Conservation (phyloP, 2,329 filamentous ascomycete species). For the Fusarium chuoi region DNA sequence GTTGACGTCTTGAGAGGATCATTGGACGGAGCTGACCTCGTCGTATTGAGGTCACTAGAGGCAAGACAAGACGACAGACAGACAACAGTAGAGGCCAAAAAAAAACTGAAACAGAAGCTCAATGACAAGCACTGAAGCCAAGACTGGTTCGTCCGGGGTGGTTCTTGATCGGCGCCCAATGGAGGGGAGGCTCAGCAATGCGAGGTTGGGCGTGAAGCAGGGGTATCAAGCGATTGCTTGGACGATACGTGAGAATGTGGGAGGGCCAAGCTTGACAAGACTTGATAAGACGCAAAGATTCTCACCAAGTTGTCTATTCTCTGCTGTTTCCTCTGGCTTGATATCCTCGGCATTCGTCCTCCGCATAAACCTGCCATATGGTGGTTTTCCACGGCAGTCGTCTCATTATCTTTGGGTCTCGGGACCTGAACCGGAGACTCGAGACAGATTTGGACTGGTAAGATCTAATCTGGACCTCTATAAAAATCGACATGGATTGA, state of each 20-base stretch:
- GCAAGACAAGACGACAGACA: neutral
- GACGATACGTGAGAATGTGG: constrained; percentile 20
- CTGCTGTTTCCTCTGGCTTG: neutral
- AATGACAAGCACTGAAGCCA: constrained; percentile 28
- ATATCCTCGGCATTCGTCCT: constrained; percentile 12
- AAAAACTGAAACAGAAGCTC: constrained; percentile 10
- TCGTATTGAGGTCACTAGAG: constrained; percentile 6
- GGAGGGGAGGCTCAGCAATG: constrained; percentile 28
- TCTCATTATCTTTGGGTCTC: constrained; percentile 16
- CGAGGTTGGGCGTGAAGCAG: constrained; percentile 36
- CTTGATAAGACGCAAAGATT: constrained; percentile 13
- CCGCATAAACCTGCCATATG: constrained; percentile 23
- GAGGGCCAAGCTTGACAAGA: constrained; percentile 3
- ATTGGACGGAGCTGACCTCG: constrained; percentile 8
- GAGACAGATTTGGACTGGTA: constrained; percentile 14
- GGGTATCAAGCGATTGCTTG: constrained; percentile 23
- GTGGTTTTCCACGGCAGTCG: constrained; percentile 1
- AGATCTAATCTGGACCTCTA: constrained; percentile 12
- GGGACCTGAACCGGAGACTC: constrained; percentile 24
- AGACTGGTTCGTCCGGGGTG: constrained; percentile 28
- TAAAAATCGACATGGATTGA: neutral
- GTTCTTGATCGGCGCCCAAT: constrained; percentile 38
- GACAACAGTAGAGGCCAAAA: neutral
- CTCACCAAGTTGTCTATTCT: neutral
- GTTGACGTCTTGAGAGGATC: constrained; percentile 6